Evolutionary conservation across 2,329 filamentous ascomycete species (phyloP).

Genomic region (Juglanconis juglandina): DNA sequence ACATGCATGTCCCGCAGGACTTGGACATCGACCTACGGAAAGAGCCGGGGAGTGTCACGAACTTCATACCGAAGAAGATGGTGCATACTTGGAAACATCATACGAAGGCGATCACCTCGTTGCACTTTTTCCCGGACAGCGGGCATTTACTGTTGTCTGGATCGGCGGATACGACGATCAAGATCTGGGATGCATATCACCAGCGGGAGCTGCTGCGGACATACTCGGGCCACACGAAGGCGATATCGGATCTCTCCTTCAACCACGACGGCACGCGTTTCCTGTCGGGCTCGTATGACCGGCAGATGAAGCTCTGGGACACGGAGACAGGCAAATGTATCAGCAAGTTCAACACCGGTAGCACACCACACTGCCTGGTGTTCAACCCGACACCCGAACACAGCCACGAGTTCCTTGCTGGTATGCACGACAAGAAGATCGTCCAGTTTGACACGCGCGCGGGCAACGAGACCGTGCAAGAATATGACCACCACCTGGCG

Average conservation of each 20-base stretch:
- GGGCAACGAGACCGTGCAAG: conserved; percentile 76
- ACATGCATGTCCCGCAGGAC: conserved; percentile 95
- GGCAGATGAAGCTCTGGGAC: conserved; percentile 97
- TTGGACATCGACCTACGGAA: conserved; percentile 81
- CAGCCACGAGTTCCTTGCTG: conserved; percentile 86
- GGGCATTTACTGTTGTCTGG: conserved; percentile 87
- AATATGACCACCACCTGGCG: conserved; percentile 98
- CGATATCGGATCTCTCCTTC: conserved; percentile 86
- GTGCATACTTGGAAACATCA: conserved; percentile 87
- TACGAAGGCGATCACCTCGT: conserved; percentile 76
- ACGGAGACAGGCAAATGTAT: conserved; percentile 90
- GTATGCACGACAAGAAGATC: conserved; percentile 99
- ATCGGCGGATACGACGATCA: conserved; percentile 86
- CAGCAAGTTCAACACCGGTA: conserved; percentile 85
- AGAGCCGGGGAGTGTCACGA: conserved; percentile 75
- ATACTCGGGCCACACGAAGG: conserved; percentile 88
- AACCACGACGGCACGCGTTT: conserved; percentile 79
- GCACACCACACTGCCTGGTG: conserved; percentile 89
- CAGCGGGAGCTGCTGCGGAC: conserved; percentile 81
- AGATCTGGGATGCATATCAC: conserved; percentile 94
- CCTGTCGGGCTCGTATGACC: conserved; percentile 87
- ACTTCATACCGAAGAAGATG: conserved; percentile 92
- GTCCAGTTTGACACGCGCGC: conserved; percentile 90
- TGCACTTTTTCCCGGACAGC: conserved; percentile 84
- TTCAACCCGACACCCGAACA: conserved; percentile 81